Base-by-base conservation (phyloP, 1,284 basidiomycete species). In the Puccinia triticina region DNA sequence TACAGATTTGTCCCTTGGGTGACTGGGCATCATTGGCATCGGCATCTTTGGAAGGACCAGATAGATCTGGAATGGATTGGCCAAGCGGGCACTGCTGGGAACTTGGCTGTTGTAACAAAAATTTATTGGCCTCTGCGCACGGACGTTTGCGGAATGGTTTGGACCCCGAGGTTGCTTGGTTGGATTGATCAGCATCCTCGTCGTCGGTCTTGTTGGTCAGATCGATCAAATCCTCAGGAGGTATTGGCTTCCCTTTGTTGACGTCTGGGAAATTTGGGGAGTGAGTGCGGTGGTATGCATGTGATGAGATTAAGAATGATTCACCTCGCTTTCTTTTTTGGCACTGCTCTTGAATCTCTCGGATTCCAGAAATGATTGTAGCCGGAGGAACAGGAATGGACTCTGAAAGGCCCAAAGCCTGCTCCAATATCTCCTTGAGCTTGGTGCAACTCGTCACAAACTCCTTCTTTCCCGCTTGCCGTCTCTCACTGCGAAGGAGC, bases 201-300 rank as follows among this genome's bases (percentile, higher is more conserved):
- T 69, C 16, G 67, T 69, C 40, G 46, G 2, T 23, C 67, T 69
- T 21, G 26, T 69, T 69, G 46, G 67, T 69, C 67, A 69, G 46
- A 26, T 69, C 40, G 14, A 69, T 67, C 34, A 67, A 67, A 43
- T 67, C 64, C 64, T 67, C 64, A 21, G 64, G 32, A 40, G 64
- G 64, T 23, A 46, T 69, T 46, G 67, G 67, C 26, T 69, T 69
- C 67, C 67, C 67, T 48, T 69, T 46, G 67, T 14, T 69, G n/a
- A 69, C 67, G 46, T 69, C 67, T 69, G 67, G 7, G 7, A 16
- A 46, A 48, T 37, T 46, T 64, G 59, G 59, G 59, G 14, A 64
- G 59, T 64, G 10, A 64, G 32, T 64, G 32, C 32, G 5, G 11
- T 37, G 32, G 26, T 14, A 64, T 37, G 29, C 12, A 37, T 64